Conservation (phyloP, 495 filamentous ascomycete genomes). For the Penicillium chermesinum region DNA sequence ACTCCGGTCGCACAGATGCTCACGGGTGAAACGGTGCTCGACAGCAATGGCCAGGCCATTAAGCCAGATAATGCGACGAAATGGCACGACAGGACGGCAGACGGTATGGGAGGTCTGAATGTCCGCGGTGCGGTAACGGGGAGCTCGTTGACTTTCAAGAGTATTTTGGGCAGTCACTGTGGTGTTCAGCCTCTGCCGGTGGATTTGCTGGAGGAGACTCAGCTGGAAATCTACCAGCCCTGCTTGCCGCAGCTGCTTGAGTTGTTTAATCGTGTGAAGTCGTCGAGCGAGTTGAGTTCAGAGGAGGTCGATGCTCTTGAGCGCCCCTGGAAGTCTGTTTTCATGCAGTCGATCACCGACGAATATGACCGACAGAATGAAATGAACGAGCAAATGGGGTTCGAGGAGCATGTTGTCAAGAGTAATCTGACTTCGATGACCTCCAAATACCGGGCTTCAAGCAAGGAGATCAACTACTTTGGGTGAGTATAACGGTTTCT, state of each 20-base stretch:
- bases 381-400: slow-evolving; percentile 37
- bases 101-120: slow-evolving; percentile 41
- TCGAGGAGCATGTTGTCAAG: slow-evolving; percentile 31
- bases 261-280: slow-evolving; percentile 35
- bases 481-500: slow-evolving; percentile 21
- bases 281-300: slow-evolving; percentile 4
- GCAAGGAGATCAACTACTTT: slow-evolving; percentile 42
- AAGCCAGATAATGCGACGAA: slow-evolving; percentile 14
- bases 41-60: slow-evolving; percentile 27
- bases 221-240: slow-evolving; percentile 41
- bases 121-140: slow-evolving; percentile 38
- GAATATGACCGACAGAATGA: slow-evolving; percentile 39
- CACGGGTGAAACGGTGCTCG: slow-evolving; percentile 37
- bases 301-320: slow-evolving; percentile 11
- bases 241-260: slow-evolving; percentile 42
- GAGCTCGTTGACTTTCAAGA: slow-evolving; percentile 45
- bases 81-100: slow-evolving; percentile 18
- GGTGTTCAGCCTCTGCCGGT: slow-evolving; percentile 42
- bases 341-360: slow-evolving; percentile 45
- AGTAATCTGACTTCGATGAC: slow-evolving; percentile 20
- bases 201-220: slow-evolving; percentile 40
- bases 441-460: slow-evolving; percentile 28
- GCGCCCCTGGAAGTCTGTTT: slow-evolving; percentile 39
- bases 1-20: slow-evolving; percentile 38
- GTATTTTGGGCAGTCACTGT: slow-evolving; percentile 40